Evolutionary conservation across 345 rosid species (phyloP), one percentile per base, ranked within the genome.

Genomic region (Eucalyptus cloeziana): DNA sequence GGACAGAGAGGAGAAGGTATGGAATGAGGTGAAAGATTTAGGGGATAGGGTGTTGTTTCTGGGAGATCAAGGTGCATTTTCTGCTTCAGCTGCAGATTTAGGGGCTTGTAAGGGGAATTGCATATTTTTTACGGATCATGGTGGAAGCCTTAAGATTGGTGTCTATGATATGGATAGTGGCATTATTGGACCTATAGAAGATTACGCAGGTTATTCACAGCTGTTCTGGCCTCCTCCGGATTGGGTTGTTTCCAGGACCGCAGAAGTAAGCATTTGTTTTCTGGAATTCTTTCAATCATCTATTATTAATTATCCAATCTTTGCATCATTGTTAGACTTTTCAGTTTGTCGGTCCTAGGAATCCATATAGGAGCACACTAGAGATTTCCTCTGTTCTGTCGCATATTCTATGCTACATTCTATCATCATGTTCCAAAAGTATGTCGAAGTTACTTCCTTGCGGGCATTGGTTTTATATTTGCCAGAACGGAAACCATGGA

Each of bases 61-160:
- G n/a, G 98, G 99, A 30, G 97, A 96, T 88, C 99, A 96, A 88
- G 94, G 94, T 86, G 90, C 94, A 19, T 98, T 96, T 89, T 94
- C 99, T 2, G 95, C 95, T 6, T 92, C 94, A 54, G 27, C 60
- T 54, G 60, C 60, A 21, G 60, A 54, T 54, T 54, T 54, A 54
- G 25, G 60, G 60, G 60, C 11, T 54, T 54, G 25, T 21, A 54
- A 8, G 2, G 60, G 60, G 25, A 54, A 54, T 54, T 21, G 60
- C 60, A 21, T 54, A 54, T 7, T 54, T 22, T 54, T 54, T 21
- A 4, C 0, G 27, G 25, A 54, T 54, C 11, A 3, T 17, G 2
- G 0, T 51, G 11, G 60, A 22, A 52, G 56, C 24, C 4, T 7
- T 19, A 0, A 3, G 60, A 22, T 51, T 51, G 60, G 10, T 54